A percentile compares a stretch with the other conserved stretches of the same genome.
These are phyloP conservation scores for Lentinus tigrinus DNA, from an alignment of 768 basidiomycete genomes.

Conservation along the genomic window DNA sequence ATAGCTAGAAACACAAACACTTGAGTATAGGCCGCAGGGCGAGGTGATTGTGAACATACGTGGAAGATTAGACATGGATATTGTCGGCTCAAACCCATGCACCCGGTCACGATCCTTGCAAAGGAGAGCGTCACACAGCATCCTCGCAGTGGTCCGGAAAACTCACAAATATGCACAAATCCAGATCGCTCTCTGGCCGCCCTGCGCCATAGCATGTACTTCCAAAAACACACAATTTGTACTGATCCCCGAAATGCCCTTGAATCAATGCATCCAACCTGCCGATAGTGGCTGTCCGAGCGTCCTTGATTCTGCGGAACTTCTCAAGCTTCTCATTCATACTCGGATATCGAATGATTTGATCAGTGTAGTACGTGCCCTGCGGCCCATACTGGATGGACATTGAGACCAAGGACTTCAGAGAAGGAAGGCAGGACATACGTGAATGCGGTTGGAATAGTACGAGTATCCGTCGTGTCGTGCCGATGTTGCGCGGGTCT, in stretches of 20 bases:
- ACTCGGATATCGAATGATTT: too few relatives aligned
- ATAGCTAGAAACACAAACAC: neutral
- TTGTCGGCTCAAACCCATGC: neutral
- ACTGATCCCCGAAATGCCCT: conserved; percentile 32
- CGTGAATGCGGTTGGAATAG: too few relatives aligned
- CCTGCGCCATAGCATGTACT: conserved; percentile 50
- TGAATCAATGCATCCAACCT: conserved; percentile 29
- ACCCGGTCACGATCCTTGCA: neutral
- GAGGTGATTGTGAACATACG: neutral
- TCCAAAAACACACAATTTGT: conserved; percentile 44
- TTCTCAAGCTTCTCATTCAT: conserved; percentile 97
- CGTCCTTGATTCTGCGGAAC: conserved; percentile 58
- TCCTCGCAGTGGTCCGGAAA: neutral
- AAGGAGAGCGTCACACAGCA: too few relatives aligned
- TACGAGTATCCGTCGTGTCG: too few relatives aligned
- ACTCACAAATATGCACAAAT: conserved; percentile 51
- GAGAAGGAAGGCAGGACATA: too few relatives aligned
- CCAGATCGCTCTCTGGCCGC: conserved; percentile 44
- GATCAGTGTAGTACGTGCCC: too few relatives aligned
- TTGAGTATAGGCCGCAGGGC: neutral
- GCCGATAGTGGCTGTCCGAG: conserved; percentile 10
- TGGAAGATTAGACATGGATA: neutral
- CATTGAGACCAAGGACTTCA: too few relatives aligned
- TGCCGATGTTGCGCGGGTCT: too few relatives aligned
- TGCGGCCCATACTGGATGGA: too few relatives aligned